These are phyloP conservation scores for Hyaloscypha finlandica DNA, from an alignment of 495 filamentous ascomycete genomes.

Conservation along the genomic window DNA sequence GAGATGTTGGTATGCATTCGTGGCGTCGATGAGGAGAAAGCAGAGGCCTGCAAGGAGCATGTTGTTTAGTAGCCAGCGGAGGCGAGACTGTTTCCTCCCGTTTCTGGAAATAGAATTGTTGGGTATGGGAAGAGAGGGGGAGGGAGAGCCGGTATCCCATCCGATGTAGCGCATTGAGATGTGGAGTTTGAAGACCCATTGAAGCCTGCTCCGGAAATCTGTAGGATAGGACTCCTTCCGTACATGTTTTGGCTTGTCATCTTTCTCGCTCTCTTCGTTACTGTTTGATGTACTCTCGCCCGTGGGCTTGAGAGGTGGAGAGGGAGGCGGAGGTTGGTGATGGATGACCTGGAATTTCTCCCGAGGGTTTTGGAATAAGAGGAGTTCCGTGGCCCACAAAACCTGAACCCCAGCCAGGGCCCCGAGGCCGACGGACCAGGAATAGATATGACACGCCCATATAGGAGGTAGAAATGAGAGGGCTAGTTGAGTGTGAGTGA, in stretches of 20 bases:
- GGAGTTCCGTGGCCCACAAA: conserved; percentile 7
- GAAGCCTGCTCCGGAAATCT: not conserved
- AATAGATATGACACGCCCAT: not conserved
- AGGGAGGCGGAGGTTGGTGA: not conserved
- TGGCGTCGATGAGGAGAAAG: conserved; percentile 3
- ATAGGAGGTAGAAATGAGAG: not conserved
- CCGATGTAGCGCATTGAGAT: conserved; percentile 1
- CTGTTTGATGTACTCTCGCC: not conserved
- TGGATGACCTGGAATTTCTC: conserved; percentile 5
- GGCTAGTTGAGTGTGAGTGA: not conserved
- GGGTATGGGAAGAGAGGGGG: too few species aligned
- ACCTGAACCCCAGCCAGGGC: conserved; percentile 9
- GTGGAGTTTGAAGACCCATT: conserved; percentile 9
- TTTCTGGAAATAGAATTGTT: not conserved
- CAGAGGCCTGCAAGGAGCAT: not conserved
- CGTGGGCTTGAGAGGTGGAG: not conserved
- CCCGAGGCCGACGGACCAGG: conserved; percentile 3
- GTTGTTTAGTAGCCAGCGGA: not conserved
- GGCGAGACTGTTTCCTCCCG: not conserved
- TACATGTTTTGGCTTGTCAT: not conserved
- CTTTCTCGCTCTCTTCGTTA: not conserved
- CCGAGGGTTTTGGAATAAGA: conserved; percentile 2
- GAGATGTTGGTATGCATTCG: not conserved
- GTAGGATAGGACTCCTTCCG: conserved; percentile 8
- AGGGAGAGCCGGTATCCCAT: conserved; percentile 3